Base-by-base conservation (phyloP, 441 rosid genomes). In the Corymbia calophylla region DNA sequence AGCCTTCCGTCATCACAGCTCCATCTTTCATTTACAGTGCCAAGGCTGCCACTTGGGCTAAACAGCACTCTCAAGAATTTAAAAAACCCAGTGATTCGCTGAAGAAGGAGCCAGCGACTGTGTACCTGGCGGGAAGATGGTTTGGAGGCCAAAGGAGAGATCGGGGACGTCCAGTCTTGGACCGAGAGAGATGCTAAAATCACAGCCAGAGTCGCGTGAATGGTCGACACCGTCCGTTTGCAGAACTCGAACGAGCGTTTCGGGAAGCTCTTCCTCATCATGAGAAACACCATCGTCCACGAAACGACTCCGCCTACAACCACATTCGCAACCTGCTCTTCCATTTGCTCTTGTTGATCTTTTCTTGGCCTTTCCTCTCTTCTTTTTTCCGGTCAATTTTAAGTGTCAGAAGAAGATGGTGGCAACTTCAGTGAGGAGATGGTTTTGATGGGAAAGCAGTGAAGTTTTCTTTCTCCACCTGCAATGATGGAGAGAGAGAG, bases 161-260 rank as follows among this genome's bases (percentile, higher is more conserved):
- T 88, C 0, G 99, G 99, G 91, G 95, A 95, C n/a, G 91, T 93
- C 98, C 98, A 96, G 90, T 96, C 94, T 92, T 95, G 87, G 82
- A 97, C 96, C 16, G 98, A 92, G 86, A 93, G 91, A 25, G 95
- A 90, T 91, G 98, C 96, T 88, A 96, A 93, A n/a, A 56, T 90
- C 7, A 97, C 97, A 31, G 96, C 98, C 29, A 93, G 23, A 85
- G 91, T 90, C 4, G 97, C 98, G 86, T 97, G 99, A 68, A 92
- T 49, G 19, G 96, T 92, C 1, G 98, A 97, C 77, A 97, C 98
- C 31, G 94, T 39, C 58, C 98, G 96, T 92, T 95, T 96, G 92
- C 96, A 94, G 93, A 97, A 95, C 29, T 94, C 97, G 58, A 95
- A 97, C 48, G 98, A 95, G 19, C 93, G 95, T 21, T 92, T 90